Conservation (phyloP, 257 asterid genomes). For the Nicotiana sylvestris region DNA sequence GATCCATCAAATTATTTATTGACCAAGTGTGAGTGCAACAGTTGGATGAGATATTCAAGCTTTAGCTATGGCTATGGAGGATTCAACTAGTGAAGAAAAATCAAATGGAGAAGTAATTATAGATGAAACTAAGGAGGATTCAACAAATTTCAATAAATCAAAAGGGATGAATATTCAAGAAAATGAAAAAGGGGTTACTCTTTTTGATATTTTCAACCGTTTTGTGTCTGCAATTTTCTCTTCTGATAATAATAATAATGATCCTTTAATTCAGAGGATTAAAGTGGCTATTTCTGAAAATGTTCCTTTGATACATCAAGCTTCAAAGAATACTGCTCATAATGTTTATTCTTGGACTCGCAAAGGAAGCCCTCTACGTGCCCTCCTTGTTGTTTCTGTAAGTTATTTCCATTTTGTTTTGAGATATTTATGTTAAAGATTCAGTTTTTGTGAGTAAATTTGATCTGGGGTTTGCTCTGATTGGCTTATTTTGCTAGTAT, state of each 20-base stretch:
- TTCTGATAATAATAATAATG: slow-evolving; percentile 32
- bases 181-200: slow-evolving; percentile 31
- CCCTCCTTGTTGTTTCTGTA: slow-evolving; percentile 68
- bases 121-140: neutral
- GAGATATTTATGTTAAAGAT: neutral
- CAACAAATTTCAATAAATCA: neutral
- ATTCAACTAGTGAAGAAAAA: neutral
- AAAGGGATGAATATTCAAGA: neutral
- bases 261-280: slow-evolving; percentile 41
- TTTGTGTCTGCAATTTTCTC: slow-evolving; percentile 47
- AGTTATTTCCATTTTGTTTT: slow-evolving; percentile 20
- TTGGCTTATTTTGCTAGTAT: neutral
- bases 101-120: neutral
- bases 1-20: too few relatives aligned
- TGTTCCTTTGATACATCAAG: slow-evolving; percentile 59
- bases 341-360: slow-evolving; percentile 60
- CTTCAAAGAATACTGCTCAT: slow-evolving; percentile 50
- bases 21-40: too few relatives aligned
- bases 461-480: neutral
- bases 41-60: too few relatives aligned
- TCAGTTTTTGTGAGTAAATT: neutral
- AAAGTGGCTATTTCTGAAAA: slow-evolving; percentile 45
- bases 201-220: slow-evolving; percentile 43
- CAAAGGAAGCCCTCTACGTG: slow-evolving; percentile 63
- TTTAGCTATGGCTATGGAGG: neutral